Base-by-base conservation (phyloP, 495 filamentous ascomycete species). In the Penicillium canariense region DNA sequence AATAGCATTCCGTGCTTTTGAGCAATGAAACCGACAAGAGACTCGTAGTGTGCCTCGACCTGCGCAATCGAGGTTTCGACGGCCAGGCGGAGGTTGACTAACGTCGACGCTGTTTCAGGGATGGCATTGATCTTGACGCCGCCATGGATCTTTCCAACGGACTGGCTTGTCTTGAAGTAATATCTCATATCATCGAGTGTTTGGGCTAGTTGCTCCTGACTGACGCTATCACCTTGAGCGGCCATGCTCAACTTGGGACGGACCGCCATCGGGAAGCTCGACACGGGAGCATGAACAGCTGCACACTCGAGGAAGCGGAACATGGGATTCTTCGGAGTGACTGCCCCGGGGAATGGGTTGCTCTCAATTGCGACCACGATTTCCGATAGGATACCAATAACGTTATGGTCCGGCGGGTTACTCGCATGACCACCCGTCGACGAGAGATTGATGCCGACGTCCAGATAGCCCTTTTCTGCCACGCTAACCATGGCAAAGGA, bases 41-140 rank as follows among this genome's bases (percentile, higher is more conserved):
- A 59, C 6, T 73, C 55, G 3, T 62, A 70, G 26, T 82, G 78
- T 47, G 77, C 78, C 34, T 58, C 15, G n/a, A 62, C 47, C 14
- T 54, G 20, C 22, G 50, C 38, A 47, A 62, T 43, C 9, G 46
- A 58, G 11, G 30, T 54, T 54, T 62, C 50, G 28, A 84, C 69
- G 54, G 83, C 82, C 58, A 85, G 75, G 40, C 82, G 77, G 55
- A 83, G 77, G 64, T 86, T 81, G 27, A 85, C 69, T 2, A 77
- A 68, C 0, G 73, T 72, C 1, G 60, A 66, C 0, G 74, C 78
- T 10, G 77, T 73, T 60, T 86, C 82, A 0, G 83, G 83, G 2
- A 85, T 75, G 7, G 81, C 81, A 54, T 85, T 86, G 56, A 71
- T 69, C 62, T 85, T 86, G 48, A 81, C 71, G 12, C 82, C 82